Evolutionary conservation across 1,284 basidiomycete species (phyloP).

Genomic region (Cryptococcus deneoformans): DNA sequence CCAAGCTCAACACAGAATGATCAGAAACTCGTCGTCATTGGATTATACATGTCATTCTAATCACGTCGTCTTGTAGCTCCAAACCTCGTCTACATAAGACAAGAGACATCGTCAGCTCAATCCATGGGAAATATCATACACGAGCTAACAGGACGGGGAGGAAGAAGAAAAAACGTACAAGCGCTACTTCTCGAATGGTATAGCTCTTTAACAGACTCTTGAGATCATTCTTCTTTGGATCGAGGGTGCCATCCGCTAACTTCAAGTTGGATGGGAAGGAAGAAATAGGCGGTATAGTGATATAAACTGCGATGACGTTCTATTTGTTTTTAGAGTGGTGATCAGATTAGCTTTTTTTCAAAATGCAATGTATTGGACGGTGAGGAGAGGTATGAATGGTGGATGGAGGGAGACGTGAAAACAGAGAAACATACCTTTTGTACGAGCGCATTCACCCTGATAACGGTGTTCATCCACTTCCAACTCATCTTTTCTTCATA

Average conservation of each 20-base stretch:
- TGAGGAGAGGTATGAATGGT: neutral
- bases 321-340: constrained; percentile 37
- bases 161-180: constrained; percentile 47
- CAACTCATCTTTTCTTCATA: constrained; percentile 76
- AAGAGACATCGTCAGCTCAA: neutral
- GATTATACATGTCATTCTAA: constrained; percentile 6
- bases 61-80: constrained; percentile 41
- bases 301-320: constrained; percentile 86
- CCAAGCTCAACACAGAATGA: too few species aligned
- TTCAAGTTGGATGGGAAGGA: constrained; percentile 53
- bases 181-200: constrained; percentile 76
- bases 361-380: constrained; percentile 1
- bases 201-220: constrained; percentile 65
- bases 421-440: constrained; percentile 66
- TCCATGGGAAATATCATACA: neutral
- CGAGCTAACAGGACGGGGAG: neutral
- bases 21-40: too few species aligned
- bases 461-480: constrained; percentile 96
- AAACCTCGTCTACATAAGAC: constrained; percentile 31
- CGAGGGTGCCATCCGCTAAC: constrained; percentile 52
- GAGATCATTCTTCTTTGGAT: constrained; percentile 54
- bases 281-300: constrained; percentile 75
- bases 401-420: neutral
- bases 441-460: constrained; percentile 97
- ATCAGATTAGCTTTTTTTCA: neutral